phyloP scores from a whole-genome alignment of 768 basidiomycete species.

The Boletus vinaceobasis region DNA sequence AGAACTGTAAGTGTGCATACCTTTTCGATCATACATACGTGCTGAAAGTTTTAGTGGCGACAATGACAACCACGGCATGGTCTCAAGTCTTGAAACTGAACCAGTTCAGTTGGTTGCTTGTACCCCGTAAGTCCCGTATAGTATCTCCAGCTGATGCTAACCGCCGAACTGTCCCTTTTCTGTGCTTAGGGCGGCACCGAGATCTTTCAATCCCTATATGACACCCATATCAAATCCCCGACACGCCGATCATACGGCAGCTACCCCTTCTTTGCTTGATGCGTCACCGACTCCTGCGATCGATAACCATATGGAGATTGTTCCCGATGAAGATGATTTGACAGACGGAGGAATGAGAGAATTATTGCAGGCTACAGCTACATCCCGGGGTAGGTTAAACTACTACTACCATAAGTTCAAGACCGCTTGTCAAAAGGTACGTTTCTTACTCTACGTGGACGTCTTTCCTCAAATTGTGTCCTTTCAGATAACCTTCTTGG shows the following conservation, averaged over 20 bases:
- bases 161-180: neutral
- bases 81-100: neutral
- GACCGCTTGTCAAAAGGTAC: slow-evolving; percentile 11
- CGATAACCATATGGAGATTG: neutral
- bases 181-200: slow-evolving; percentile 11
- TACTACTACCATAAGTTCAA: slow-evolving; percentile 12
- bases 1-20: slow-evolving; percentile 7
- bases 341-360: slow-evolving; percentile 1
- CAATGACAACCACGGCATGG: neutral
- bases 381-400: slow-evolving; percentile 11
- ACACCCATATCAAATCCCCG: slow-evolving; percentile 27
- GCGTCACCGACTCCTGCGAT: slow-evolving; percentile 7
- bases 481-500: slow-evolving; percentile 14
- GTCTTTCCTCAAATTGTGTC: neutral
- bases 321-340: neutral
- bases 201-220: slow-evolving; percentile 23
- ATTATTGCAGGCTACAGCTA: slow-evolving; percentile 16
- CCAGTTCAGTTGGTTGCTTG: neutral
- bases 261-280: neutral
- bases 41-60: neutral
- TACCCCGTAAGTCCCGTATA: slow-evolving; percentile 19
- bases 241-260: neutral
- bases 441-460: neutral
- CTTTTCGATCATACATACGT: neutral
- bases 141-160: neutral